Conservation (phyloP, 148 eudicot species). For the Arbutus unedo region DNA sequence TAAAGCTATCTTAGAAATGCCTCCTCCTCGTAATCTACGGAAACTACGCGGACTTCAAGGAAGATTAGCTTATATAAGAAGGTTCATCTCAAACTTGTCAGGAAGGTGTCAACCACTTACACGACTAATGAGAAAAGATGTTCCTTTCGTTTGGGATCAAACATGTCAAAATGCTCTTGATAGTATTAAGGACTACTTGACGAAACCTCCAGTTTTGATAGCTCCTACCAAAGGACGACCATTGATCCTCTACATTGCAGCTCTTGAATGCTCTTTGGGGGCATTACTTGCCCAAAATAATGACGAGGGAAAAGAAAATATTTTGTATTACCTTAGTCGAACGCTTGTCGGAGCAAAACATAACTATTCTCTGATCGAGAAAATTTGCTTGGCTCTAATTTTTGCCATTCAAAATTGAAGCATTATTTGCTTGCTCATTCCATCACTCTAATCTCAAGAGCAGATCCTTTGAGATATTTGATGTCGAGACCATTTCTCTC, state of each 20-base stretch:
- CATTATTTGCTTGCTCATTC: too few relatives aligned
- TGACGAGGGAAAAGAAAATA: too few relatives aligned
- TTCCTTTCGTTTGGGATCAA: conserved; percentile 1
- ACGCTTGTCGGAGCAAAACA: neutral
- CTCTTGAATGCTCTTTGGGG: too few relatives aligned
- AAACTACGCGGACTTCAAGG: neutral
- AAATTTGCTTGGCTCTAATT: too few relatives aligned
- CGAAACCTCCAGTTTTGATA: neutral
- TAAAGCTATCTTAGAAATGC: conserved; percentile 1
- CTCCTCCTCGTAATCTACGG: neutral
- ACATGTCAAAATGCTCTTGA: neutral
- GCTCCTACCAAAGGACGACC: neutral
- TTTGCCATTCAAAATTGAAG: too few relatives aligned
- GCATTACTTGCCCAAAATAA: too few relatives aligned
- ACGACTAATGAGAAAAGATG: neutral
- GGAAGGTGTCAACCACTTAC: neutral
- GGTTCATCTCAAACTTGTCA: conserved; percentile 1
- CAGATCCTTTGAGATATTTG: too few relatives aligned
- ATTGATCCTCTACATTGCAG: too few relatives aligned
- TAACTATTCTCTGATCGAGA: neutral
- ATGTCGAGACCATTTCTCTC: too few relatives aligned
- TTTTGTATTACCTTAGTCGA: too few relatives aligned
- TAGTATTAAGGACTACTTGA: neutral
- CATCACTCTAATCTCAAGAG: too few relatives aligned
- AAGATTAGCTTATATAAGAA: neutral